Percentiles rank a stretch among this genome's conserved stretches.
Conservation (phyloP, 495 filamentous ascomycete genomes). For the Podospora comata region DNA sequence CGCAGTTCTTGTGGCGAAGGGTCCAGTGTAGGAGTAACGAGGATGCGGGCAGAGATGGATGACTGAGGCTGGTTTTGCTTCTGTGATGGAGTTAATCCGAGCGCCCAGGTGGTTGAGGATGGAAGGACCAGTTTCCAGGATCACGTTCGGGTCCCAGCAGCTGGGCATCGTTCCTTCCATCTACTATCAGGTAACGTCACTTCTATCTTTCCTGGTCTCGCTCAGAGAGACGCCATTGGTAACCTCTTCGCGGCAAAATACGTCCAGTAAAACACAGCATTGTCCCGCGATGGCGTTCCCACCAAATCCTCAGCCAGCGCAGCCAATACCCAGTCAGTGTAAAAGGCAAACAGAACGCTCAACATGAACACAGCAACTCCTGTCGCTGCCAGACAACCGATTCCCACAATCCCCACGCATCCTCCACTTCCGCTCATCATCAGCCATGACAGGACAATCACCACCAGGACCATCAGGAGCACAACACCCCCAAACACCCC, state of each 20-base stretch:
- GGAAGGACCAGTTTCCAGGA: too few relatives aligned
- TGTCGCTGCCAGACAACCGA: slow-evolving; percentile 7
- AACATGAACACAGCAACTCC: slow-evolving; percentile 15
- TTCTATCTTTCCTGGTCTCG: background rate
- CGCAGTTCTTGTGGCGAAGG: too few relatives aligned
- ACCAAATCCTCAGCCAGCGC: slow-evolving; percentile 28
- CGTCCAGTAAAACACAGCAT: slow-evolving; percentile 33
- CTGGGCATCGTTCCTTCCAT: background rate
- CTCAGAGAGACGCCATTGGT: slow-evolving; percentile 30
- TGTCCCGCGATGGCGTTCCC: slow-evolving; percentile 28
- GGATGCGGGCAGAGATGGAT: background rate
- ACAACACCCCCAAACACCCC: slow-evolving; percentile 24
- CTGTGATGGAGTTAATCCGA: too few relatives aligned
- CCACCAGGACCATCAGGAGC: slow-evolving; percentile 11
- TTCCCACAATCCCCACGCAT: background rate
- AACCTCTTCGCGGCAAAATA: slow-evolving; percentile 37
- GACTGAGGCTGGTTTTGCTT: background rate
- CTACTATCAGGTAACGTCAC: background rate
- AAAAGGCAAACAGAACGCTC: slow-evolving; percentile 30
- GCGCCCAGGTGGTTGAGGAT: too few relatives aligned
- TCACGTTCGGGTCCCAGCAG: too few relatives aligned
- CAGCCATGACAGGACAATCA: slow-evolving; percentile 10
- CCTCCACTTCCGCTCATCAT: slow-evolving; percentile 7
- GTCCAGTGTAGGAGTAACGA: background rate
- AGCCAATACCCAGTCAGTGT: slow-evolving; percentile 34